Conservation (phyloP, 805 yeast genomes). For the Myxozyma neglecta region DNA sequence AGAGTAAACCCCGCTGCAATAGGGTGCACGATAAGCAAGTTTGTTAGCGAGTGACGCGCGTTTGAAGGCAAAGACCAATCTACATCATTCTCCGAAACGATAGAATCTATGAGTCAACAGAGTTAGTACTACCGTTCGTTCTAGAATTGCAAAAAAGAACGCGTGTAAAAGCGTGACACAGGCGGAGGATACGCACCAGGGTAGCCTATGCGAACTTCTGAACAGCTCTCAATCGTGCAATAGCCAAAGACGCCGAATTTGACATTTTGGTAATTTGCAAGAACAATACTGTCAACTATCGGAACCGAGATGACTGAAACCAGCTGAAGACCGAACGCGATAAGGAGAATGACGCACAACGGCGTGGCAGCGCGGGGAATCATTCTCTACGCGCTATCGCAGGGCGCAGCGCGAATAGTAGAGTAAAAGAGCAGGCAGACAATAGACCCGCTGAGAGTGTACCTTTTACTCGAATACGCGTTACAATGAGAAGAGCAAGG, state of each 20-base stretch:
- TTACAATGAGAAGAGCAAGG: no score
- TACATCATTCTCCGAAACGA: constrained; percentile 39
- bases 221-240: constrained; percentile 49
- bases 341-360: constrained; percentile 41
- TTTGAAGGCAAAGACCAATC: constrained; percentile 57
- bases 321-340: constrained; percentile 59
- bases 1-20: constrained; percentile 59
- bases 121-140: background rate
- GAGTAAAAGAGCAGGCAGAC: no score
- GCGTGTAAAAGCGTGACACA: background rate
- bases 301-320: constrained; percentile 65
- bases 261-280: constrained; percentile 52
- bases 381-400: background rate
- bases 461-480: no score
- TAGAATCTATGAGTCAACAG: constrained; percentile 4
- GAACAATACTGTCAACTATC: constrained; percentile 48
- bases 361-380: constrained; percentile 35
- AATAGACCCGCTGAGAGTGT: no score
- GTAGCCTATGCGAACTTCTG: constrained; percentile 49
- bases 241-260: constrained; percentile 72
- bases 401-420: no score
- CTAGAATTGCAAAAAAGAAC: background rate
- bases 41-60: constrained; percentile 59
- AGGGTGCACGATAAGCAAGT: constrained; percentile 65
- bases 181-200: constrained; percentile 17